Evolutionary conservation across 148 eudicot species (phyloP), one percentile per base, ranked within the genome.

Genomic region (Cornus controversa): DNA sequence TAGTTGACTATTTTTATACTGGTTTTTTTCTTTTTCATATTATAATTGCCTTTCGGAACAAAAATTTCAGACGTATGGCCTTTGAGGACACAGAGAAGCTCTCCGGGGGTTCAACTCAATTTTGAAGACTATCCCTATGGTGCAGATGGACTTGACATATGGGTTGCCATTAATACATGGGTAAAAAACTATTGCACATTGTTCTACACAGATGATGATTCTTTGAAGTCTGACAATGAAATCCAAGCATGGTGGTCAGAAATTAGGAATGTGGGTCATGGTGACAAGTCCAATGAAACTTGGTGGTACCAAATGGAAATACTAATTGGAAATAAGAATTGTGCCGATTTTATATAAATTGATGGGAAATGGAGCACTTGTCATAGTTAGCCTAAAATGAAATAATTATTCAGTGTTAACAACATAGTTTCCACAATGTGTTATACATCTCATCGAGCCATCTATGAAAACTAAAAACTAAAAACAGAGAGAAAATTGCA

Each of bases 91-190:
- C 76, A 34, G 53, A 76, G 23, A 58, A 67, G 40, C 74, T 67
- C 20, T 42, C 74, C 14, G 79, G 69, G n/a, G 22, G 58, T 77
- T 25, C 70, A 37, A 4, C 86, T 83, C 67, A 24, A 72, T 58
- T 66, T 80, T 47, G 80, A 83, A 34, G 86, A 83, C 67, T 79
- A 83, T 69, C 86, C 86, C 45, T 83, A 79, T 36, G 86, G 65
- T 28, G 80, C 71, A 67, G 86, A 79, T 69, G 83, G 85, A 29
- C 75, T 79, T 8, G 83, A 83, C 2, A 80, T 80, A 18, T 83
- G 86, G 86, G 70, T 47, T 18, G 74, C 80, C 69, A 72, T 77
- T 34, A 64, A 83, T 54, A 67, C 62, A 47, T 83, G 86, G 83
- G 83, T 80, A 66, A 72, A 34, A 6, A 27, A 77, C 45, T 80